A percentile compares a stretch with the other conserved stretches of the same genome.
phyloP scores from a whole-genome alignment of 768 basidiomycete species.

The Lentinula lateritia region DNA sequence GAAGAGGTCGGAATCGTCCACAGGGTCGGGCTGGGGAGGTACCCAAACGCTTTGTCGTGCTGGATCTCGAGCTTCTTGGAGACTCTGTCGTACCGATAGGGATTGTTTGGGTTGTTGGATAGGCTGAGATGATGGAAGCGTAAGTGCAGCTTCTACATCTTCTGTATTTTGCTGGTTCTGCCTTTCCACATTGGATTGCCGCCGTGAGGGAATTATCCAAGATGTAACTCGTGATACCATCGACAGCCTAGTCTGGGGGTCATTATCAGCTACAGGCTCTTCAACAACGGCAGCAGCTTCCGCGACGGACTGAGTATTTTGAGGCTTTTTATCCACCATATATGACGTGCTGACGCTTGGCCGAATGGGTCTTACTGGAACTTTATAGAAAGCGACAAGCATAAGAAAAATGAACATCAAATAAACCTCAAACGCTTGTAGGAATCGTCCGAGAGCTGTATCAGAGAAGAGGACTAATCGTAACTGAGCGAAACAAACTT shows the following conservation, averaged over 20 bases:
- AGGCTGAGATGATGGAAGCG: background rate
- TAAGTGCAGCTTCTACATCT: background rate
- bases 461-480: conserved; percentile 62
- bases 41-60: background rate
- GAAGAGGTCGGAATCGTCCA: background rate
- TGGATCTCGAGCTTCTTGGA: background rate
- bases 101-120: background rate
- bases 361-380: conserved; percentile 7
- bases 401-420: conserved; percentile 55
- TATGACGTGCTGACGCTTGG: conserved; percentile 12
- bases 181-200: conserved; percentile 11
- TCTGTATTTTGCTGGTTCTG: background rate
- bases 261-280: conserved; percentile 8
- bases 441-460: conserved; percentile 18
- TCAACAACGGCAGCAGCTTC: background rate
- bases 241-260: conserved; percentile 15
- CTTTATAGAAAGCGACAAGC: conserved; percentile 33
- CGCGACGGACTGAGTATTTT: background rate
- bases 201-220: conserved; percentile 28
- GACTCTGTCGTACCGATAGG: background rate
- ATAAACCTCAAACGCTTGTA: conserved; percentile 59
- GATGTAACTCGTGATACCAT: conserved; percentile 25
- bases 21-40: background rate
- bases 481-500: background rate
- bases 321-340: conserved; percentile 11